Percentiles rank a stretch among this genome's conserved stretches.
These are phyloP conservation scores for Rhododendron ovatum DNA, from an alignment of 148 eudicot genomes.

Conservation along the genomic window DNA sequence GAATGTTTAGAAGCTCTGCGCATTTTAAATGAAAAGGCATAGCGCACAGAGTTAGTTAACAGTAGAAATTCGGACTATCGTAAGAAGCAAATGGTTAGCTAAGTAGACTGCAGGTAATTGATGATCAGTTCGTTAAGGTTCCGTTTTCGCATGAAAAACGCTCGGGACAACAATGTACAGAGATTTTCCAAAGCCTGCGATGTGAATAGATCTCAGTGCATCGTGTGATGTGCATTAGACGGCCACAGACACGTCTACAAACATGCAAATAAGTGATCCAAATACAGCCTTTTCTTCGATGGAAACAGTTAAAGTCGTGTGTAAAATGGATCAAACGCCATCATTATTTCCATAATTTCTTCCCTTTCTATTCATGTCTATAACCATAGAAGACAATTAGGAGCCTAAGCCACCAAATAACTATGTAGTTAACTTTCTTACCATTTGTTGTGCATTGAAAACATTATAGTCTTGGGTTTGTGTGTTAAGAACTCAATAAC, in stretches of 20 bases:
- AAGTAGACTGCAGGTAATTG: background rate
- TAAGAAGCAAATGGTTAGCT: background rate
- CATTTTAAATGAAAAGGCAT: background rate
- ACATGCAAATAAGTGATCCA: too few species aligned
- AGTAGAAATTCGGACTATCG: background rate
- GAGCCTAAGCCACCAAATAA: background rate
- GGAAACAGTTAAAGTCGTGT: too few species aligned
- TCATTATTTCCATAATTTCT: background rate
- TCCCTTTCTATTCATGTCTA: background rate
- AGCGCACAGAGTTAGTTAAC: background rate
- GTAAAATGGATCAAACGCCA: too few species aligned
- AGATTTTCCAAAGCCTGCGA: too few species aligned
- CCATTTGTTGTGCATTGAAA: background rate
- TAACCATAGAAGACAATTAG: background rate
- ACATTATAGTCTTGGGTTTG: too few species aligned
- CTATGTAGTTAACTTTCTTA: background rate
- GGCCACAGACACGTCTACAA: too few species aligned
- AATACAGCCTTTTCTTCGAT: too few species aligned
- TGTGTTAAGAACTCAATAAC: too few species aligned
- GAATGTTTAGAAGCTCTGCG: slow-evolving; percentile 33
- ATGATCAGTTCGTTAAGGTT: background rate
- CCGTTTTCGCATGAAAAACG: background rate
- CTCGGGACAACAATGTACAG: background rate
- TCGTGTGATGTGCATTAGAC: too few species aligned
- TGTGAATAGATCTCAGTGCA: too few species aligned